A percentile compares a stretch with the other conserved stretches of the same genome.
Conservation (phyloP, 345 rosid species). For the Noccaea caerulescens region DNA sequence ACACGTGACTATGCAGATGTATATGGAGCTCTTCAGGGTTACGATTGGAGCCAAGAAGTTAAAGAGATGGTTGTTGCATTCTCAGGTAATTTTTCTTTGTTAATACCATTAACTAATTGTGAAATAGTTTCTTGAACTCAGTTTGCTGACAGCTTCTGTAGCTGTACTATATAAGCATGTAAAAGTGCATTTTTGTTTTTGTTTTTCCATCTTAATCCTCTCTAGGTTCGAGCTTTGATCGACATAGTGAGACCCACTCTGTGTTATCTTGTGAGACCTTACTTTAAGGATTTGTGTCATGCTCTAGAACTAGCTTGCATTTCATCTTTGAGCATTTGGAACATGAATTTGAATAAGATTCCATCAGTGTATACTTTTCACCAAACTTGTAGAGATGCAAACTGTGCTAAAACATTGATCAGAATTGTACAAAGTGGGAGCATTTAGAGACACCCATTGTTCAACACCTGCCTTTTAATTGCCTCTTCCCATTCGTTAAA, state of each 20-base stretch:
- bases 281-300: not conserved
- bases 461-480: not conserved
- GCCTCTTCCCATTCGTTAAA: not conserved
- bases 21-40: conserved; percentile 68
- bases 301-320: conserved; percentile 4
- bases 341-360: not conserved
- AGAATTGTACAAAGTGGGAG: not conserved
- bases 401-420: not conserved
- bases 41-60: conserved; percentile 79
- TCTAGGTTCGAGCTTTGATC: conserved; percentile 8
- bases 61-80: conserved; percentile 67
- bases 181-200: not conserved
- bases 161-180: not conserved
- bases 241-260: not conserved
- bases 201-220: not conserved
- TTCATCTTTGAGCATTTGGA: not conserved
- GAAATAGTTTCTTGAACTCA: not conserved
- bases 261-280: conserved; percentile 13
- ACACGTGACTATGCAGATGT: conserved; percentile 77
- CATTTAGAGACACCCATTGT: conserved; percentile 3
- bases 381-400: not conserved
- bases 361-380: not conserved
- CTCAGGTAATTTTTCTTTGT: conserved; percentile 50
- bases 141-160: conserved; percentile 1
- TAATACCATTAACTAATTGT: not conserved